Conservation (phyloP, 225 moss, liverwort and hornwort species). For the Asterella californica region DNA sequence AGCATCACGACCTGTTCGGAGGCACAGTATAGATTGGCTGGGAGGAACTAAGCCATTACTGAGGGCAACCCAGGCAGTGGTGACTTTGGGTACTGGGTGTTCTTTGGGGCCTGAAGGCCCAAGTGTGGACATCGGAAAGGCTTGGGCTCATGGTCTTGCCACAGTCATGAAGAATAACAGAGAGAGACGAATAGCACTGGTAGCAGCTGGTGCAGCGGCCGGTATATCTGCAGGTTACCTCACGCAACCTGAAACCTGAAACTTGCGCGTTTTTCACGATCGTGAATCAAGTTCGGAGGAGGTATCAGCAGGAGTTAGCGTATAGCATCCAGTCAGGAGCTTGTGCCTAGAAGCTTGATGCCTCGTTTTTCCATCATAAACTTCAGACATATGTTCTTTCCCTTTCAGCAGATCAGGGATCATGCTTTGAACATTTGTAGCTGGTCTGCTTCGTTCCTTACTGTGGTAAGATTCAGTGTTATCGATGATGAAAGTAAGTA, state of each 20-base stretch:
- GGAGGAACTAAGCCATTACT: conserved; percentile 64
- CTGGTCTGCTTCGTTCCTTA: too few species aligned
- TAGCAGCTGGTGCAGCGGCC: conserved; percentile 94
- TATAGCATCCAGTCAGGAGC: not conserved
- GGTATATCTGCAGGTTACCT: conserved; percentile 89
- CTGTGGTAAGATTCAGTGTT: not conserved
- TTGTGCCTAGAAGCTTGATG: not conserved
- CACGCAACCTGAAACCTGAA: not conserved
- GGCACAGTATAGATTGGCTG: conserved; percentile 66
- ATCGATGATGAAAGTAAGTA: not conserved
- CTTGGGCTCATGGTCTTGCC: conserved; percentile 92
- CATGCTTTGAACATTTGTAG: not conserved
- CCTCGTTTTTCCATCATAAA: not conserved
- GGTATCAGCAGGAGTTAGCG: not conserved
- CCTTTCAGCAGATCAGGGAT: not conserved
- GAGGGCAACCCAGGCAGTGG: conserved; percentile 75
- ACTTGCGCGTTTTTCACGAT: not conserved
- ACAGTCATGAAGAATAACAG: conserved; percentile 91
- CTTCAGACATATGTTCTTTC: not conserved
- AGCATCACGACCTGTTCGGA: conserved; percentile 40
- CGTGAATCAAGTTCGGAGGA: not conserved
- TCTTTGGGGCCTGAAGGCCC: conserved; percentile 97
- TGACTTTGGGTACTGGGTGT: conserved; percentile 75
- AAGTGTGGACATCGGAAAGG: conserved; percentile 97
- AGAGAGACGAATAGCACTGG: conserved; percentile 93